Evolutionary conservation across 1,139 yeast genomes (phyloP).

Genomic region (Arxiozyma telluris): DNA sequence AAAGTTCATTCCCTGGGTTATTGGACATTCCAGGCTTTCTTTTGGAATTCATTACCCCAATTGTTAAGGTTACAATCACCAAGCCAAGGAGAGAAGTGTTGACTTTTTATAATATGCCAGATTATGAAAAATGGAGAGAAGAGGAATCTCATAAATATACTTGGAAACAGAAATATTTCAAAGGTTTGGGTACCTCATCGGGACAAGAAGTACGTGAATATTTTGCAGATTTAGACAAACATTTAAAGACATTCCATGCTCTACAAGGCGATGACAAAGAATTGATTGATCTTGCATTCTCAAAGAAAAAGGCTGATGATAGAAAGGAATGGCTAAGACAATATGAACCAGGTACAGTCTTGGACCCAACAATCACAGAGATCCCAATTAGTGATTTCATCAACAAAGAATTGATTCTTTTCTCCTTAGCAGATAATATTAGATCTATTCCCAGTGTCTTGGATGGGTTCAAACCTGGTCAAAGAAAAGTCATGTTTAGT

Average conservation of each 20-base stretch:
- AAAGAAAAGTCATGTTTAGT: slow-evolving; percentile 84
- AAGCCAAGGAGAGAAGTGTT: slow-evolving; percentile 56
- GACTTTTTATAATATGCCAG: slow-evolving; percentile 92
- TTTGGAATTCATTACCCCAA: slow-evolving; percentile 92
- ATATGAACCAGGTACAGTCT: slow-evolving; percentile 82
- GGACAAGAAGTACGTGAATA: slow-evolving; percentile 77
- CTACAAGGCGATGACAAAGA: slow-evolving; percentile 72
- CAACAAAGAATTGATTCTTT: slow-evolving; percentile 87
- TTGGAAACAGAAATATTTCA: slow-evolving; percentile 93
- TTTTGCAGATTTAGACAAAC: slow-evolving; percentile 77
- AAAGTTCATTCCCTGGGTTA: slow-evolving; percentile 90
- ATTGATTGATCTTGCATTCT: slow-evolving; percentile 86
- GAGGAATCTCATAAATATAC: slow-evolving; percentile 65
- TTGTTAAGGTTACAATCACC: slow-evolving; percentile 77
- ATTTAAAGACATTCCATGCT: slow-evolving; percentile 77
- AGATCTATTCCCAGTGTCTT: slow-evolving; percentile 90
- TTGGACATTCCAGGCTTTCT: slow-evolving; percentile 86
- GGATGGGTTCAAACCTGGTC: slow-evolving; percentile 97
- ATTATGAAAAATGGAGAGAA: slow-evolving; percentile 89
- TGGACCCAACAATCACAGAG: slow-evolving; percentile 67
- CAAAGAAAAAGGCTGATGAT: slow-evolving; percentile 93
- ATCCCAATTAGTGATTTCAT: slow-evolving; percentile 93
- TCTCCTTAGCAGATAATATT: slow-evolving; percentile 93
- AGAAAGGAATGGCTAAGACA: slow-evolving; percentile 95
- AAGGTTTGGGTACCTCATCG: slow-evolving; percentile 96